A percentile compares a stretch with the other conserved stretches of the same genome.
Evolutionary conservation across 2,329 filamentous ascomycete species (phyloP).

Genomic region (Aureobasidium sp.): DNA sequence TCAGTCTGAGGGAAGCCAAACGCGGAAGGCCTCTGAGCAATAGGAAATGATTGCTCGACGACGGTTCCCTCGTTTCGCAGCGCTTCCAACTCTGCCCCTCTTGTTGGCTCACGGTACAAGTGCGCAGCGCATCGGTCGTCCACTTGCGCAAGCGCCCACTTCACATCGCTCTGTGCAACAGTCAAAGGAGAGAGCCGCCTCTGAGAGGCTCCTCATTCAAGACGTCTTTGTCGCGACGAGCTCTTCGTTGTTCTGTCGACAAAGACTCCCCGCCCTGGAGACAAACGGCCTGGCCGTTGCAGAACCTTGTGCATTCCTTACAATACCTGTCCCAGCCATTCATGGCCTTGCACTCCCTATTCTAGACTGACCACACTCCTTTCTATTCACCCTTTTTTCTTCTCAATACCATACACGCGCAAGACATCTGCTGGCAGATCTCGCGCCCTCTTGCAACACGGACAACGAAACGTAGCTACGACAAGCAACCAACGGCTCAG

Average conservation of each 20-base stretch:
- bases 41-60: slow-evolving; percentile 1
- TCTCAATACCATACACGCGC: not conserved
- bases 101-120: slow-evolving; percentile 1
- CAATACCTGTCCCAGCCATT: slow-evolving; percentile 9
- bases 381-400: not conserved
- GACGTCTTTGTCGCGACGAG: slow-evolving; percentile 2
- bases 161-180: not conserved
- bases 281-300: slow-evolving; percentile 11
- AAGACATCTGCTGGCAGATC: slow-evolving; percentile 14
- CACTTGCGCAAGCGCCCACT: not conserved
- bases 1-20: slow-evolving; percentile 10
- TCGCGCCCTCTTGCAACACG: not conserved
- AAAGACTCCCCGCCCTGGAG: not conserved
- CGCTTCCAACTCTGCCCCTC: not conserved
- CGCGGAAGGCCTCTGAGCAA: not conserved
- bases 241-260: slow-evolving; percentile 4
- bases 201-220: not conserved
- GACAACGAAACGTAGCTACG: not conserved
- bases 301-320: slow-evolving; percentile 9
- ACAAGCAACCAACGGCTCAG: not conserved
- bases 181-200: slow-evolving; percentile 10
- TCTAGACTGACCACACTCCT: not conserved
- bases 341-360: not conserved
- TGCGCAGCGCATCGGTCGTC: slow-evolving; percentile 3
- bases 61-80: not conserved